Evolutionary conservation across 2,329 filamentous ascomycete species (phyloP).

Genomic region (Fusarium chaquense): DNA sequence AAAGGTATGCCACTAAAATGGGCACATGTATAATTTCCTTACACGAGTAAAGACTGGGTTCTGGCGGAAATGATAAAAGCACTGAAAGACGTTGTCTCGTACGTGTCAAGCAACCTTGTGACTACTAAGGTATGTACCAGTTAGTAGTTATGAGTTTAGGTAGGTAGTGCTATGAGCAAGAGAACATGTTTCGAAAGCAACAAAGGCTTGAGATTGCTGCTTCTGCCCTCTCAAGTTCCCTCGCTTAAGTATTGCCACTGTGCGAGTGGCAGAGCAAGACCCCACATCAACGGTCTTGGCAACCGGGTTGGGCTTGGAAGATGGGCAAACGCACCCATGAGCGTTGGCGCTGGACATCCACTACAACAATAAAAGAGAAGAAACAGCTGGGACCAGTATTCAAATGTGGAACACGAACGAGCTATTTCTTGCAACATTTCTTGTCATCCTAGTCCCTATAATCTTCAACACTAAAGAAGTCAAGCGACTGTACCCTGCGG

Average conservation of each 20-base stretch:
- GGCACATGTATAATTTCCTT: slow-evolving; percentile 2
- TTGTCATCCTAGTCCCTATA: background rate
- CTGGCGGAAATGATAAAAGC: background rate
- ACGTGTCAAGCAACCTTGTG: background rate
- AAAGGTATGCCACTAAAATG: slow-evolving; percentile 12
- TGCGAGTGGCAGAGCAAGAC: slow-evolving; percentile 29
- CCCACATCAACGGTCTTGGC: slow-evolving; percentile 43
- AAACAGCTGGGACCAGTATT: slow-evolving; percentile 17
- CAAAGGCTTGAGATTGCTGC: background rate
- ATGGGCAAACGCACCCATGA: slow-evolving; percentile 12
- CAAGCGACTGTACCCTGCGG: background rate
- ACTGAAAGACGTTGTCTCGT: background rate
- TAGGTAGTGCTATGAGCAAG: too few relatives aligned
- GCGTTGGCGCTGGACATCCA: slow-evolving; percentile 30
- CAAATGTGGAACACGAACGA: slow-evolving; percentile 15
- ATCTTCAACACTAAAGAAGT: background rate
- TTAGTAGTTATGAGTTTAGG: background rate
- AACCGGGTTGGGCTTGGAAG: slow-evolving; percentile 12
- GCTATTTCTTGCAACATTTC: slow-evolving; percentile 17
- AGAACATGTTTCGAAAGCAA: background rate
- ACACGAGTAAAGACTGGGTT: slow-evolving; percentile 12
- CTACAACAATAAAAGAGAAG: slow-evolving; percentile 16
- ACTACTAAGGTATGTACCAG: too few relatives aligned
- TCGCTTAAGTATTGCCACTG: slow-evolving; percentile 40
- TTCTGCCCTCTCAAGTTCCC: slow-evolving; percentile 2